Conservation (phyloP, 352 stramenopile genomes). For the Phytophthora pinifolia region DNA sequence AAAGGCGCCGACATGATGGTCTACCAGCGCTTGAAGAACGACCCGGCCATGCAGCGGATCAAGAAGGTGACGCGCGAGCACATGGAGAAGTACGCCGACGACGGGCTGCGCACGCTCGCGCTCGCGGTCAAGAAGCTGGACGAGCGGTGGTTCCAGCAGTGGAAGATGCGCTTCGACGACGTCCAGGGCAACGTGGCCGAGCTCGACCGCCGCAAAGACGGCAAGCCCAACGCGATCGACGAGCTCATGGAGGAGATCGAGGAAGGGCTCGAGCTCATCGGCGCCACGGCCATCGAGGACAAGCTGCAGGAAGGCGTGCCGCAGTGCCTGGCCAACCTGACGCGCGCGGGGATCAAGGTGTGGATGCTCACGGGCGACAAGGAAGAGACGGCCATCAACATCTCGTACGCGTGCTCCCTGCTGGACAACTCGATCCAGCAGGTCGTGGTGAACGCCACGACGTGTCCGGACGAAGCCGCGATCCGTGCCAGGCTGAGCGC, state of each 20-base stretch:
- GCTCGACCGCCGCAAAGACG: slow-evolving; percentile 81
- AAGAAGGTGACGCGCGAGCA: slow-evolving; percentile 70
- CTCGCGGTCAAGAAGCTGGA: slow-evolving; percentile 73
- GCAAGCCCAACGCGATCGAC: slow-evolving; percentile 73
- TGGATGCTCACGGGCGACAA: slow-evolving; percentile 97
- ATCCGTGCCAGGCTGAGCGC: slow-evolving; percentile 52
- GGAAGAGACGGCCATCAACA: slow-evolving; percentile 95
- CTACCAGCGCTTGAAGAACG: slow-evolving; percentile 70
- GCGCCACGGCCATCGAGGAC: slow-evolving; percentile 92
- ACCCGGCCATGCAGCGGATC: slow-evolving; percentile 46
- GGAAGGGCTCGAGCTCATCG: slow-evolving; percentile 77
- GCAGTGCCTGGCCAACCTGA: slow-evolving; percentile 79
- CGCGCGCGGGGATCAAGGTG: slow-evolving; percentile 90
- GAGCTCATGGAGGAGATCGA: slow-evolving; percentile 86
- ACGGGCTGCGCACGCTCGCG: slow-evolving; percentile 83
- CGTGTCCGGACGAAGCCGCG: slow-evolving; percentile 66
- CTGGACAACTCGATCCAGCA: slow-evolving; percentile 85
- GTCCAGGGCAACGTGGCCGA: slow-evolving; percentile 65
- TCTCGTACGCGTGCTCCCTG: slow-evolving; percentile 90
- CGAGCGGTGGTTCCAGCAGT: slow-evolving; percentile 70
- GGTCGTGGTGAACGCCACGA: slow-evolving; percentile 71
- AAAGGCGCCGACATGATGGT: slow-evolving; percentile 96
- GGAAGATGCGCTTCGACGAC: slow-evolving; percentile 74
- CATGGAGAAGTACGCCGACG: slow-evolving; percentile 83
- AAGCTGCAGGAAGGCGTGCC: slow-evolving; percentile 91